A percentile compares a stretch with the other conserved stretches of the same genome.
Conservation (phyloP, 768 basidiomycete genomes). For the Suillus variegatus region DNA sequence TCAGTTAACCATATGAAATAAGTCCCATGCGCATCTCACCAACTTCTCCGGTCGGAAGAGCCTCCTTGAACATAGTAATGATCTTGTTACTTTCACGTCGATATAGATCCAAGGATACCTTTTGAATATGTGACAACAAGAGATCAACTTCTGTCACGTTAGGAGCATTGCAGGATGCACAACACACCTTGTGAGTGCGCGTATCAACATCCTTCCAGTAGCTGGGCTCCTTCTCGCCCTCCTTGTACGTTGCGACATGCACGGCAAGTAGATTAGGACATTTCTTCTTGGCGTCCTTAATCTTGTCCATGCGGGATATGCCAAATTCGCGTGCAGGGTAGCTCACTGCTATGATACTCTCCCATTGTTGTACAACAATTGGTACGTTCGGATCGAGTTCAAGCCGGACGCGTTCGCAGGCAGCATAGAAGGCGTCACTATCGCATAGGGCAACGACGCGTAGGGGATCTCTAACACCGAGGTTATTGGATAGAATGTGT, state of each 20-base stretch:
- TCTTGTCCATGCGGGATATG: conserved; percentile 87
- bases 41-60: conserved; percentile 77
- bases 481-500: conserved; percentile 67
- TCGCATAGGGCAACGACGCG: conserved; percentile 90
- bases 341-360: conserved; percentile 89
- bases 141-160: conserved; percentile 4
- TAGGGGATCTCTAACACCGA: conserved; percentile 73
- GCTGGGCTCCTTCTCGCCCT: conserved; percentile 82
- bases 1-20: conserved; percentile 4
- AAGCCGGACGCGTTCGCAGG: conserved; percentile 85
- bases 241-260: conserved; percentile 94
- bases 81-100: conserved; percentile 90
- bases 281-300: conserved; percentile 78
- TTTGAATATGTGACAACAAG: conserved; percentile 26
- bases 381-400: conserved; percentile 62
- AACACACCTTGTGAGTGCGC: conserved; percentile 83
- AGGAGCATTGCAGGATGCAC: not conserved
- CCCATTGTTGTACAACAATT: conserved; percentile 88
- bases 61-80: conserved; percentile 76
- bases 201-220: conserved; percentile 93
- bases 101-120: conserved; percentile 95
- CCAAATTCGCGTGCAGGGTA: conserved; percentile 93
- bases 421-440: conserved; percentile 81
- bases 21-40: conserved; percentile 45
- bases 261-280: conserved; percentile 86